Conservation (phyloP, 1,139 yeast species). For the Diutina siamensis region DNA sequence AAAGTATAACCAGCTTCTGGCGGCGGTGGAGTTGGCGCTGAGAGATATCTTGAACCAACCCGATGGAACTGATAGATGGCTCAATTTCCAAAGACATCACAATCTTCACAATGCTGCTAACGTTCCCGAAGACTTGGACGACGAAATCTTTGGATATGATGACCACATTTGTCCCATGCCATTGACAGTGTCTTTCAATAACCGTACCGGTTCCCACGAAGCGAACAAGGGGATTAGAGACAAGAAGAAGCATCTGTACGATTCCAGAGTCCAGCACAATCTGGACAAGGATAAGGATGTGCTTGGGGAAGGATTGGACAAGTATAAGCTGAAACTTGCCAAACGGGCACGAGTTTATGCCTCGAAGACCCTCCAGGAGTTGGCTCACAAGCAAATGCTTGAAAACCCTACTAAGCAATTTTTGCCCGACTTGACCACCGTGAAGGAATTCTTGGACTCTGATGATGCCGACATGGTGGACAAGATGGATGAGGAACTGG, state of each 20-base stretch:
- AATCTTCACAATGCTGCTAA: not conserved
- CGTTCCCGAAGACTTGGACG: slow-evolving; percentile 18
- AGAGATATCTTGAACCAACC: slow-evolving; percentile 46
- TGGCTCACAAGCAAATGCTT: slow-evolving; percentile 37
- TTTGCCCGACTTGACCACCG: slow-evolving; percentile 48
- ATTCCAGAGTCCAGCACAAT: slow-evolving; percentile 66
- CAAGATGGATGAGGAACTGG: slow-evolving; percentile 30
- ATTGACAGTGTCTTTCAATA: slow-evolving; percentile 63
- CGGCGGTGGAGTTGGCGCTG: slow-evolving; percentile 66
- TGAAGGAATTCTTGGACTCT: slow-evolving; percentile 40
- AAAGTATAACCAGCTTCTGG: slow-evolving; percentile 31
- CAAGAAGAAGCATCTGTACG: slow-evolving; percentile 68
- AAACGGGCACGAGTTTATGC: slow-evolving; percentile 42
- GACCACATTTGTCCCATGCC: slow-evolving; percentile 22
- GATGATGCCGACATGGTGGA: slow-evolving; percentile 28
- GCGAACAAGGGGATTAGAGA: slow-evolving; percentile 82
- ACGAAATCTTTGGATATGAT: slow-evolving; percentile 11
- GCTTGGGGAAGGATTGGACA: slow-evolving; percentile 63
- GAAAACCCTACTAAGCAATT: slow-evolving; percentile 25
- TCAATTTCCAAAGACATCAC: slow-evolving; percentile 13
- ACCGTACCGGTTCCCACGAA: slow-evolving; percentile 64
- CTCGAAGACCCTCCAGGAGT: slow-evolving; percentile 38
- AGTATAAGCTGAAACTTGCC: slow-evolving; percentile 35
- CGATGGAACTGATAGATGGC: slow-evolving; percentile 41
- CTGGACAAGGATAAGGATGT: slow-evolving; percentile 59